These are phyloP conservation scores for Thelonectria rubi DNA, from an alignment of 2,329 filamentous ascomycete species.

Conservation along the genomic window DNA sequence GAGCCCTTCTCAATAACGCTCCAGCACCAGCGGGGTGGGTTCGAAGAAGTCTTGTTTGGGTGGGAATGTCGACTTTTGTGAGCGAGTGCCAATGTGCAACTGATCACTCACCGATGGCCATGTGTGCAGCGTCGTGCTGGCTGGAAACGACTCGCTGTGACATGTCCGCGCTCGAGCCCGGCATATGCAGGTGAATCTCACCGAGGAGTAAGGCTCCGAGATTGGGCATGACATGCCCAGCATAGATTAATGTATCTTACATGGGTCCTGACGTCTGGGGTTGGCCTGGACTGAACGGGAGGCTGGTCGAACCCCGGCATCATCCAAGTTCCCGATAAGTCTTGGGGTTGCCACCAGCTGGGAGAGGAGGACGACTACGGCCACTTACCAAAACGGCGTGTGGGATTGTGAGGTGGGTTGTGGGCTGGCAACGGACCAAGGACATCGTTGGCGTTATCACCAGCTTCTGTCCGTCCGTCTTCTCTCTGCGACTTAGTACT, in stretches of 20 bases:
- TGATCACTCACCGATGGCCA: constrained; percentile 12
- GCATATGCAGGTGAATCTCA: constrained; percentile 7
- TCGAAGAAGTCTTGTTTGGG: background rate
- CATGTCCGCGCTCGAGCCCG: background rate
- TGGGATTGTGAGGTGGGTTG: constrained; percentile 6
- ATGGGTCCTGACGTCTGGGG: background rate
- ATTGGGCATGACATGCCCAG: constrained; percentile 6
- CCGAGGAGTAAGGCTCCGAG: background rate
- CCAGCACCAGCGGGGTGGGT: constrained; percentile 27
- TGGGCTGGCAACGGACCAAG: constrained; percentile 17
- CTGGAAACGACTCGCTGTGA: constrained; percentile 19
- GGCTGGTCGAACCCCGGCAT: background rate
- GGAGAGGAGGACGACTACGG: background rate
- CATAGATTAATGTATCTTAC: constrained; percentile 4
- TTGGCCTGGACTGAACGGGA: background rate
- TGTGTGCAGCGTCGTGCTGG: constrained; percentile 10
- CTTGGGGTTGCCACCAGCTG: background rate
- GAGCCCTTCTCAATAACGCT: constrained; percentile 3
- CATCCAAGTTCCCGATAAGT: background rate
- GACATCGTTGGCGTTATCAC: constrained; percentile 27
- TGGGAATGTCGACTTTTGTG: background rate
- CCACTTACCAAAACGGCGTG: background rate
- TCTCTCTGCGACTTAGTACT: constrained; percentile 9
- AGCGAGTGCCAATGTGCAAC: background rate
- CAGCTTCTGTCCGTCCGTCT: constrained; percentile 9